These are phyloP conservation scores for Chlorencoelia australis DNA, from an alignment of 2,329 filamentous ascomycete species.

Conservation along the genomic window DNA sequence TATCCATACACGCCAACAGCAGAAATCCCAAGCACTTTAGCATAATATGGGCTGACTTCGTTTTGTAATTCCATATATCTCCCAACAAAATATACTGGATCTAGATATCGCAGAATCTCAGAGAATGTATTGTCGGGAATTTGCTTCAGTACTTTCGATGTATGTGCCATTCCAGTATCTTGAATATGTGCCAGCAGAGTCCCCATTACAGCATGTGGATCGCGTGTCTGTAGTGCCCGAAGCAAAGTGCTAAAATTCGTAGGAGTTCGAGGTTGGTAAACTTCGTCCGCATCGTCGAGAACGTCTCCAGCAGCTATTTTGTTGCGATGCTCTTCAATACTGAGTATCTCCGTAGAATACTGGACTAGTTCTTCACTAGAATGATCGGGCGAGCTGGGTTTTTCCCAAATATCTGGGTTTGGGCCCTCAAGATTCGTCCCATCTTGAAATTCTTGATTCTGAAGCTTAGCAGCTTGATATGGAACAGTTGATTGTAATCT, in stretches of 20 bases:
- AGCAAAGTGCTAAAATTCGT: slow-evolving; percentile 1
- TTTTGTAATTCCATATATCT: slow-evolving; percentile 36
- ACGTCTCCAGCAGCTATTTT: no score
- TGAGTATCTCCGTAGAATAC: no score
- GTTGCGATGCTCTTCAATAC: no score
- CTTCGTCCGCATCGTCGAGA: no score
- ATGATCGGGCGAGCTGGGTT: no score
- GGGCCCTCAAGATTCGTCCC: neutral
- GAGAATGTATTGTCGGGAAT: slow-evolving; percentile 45
- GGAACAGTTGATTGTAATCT: neutral
- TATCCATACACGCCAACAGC: slow-evolving; percentile 7
- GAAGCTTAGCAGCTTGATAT: neutral
- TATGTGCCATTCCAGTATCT: slow-evolving; percentile 8
- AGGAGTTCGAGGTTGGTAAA: no score
- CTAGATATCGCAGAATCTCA: slow-evolving; percentile 51
- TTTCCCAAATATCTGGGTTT: neutral
- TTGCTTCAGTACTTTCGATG: slow-evolving; percentile 4
- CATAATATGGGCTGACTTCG: slow-evolving; percentile 39
- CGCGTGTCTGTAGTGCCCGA: slow-evolving; percentile 1
- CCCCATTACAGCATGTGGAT: slow-evolving; percentile 2
- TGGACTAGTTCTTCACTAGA: no score
- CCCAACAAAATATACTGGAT: slow-evolving; percentile 43
- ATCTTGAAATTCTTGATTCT: neutral
- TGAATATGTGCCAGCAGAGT: slow-evolving; percentile 11
- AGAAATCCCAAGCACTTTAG: slow-evolving; percentile 16